phyloP scores from a whole-genome alignment of 2,329 filamentous ascomycete genomes.

The Cercospora sp. region DNA sequence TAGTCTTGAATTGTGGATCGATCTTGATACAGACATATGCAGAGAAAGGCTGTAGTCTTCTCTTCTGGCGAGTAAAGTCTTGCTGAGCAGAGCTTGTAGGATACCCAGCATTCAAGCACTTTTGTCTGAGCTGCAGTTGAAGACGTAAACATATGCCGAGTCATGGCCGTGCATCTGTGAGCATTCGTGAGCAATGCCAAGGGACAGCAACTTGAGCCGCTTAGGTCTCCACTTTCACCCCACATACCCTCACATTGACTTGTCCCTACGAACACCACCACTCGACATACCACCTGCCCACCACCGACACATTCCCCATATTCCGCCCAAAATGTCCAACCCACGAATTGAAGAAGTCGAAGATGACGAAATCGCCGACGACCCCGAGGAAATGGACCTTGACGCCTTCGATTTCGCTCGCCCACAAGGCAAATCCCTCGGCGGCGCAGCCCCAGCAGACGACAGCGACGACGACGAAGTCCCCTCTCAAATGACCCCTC shows the following conservation, averaged over 20 bases:
- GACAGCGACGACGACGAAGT: conserved; percentile 21
- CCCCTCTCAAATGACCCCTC: conserved; percentile 26
- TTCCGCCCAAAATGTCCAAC: conserved; percentile 65
- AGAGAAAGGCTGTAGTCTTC: not conserved
- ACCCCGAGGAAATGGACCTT: conserved; percentile 84
- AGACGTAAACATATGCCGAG: not conserved
- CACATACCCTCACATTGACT: not conserved
- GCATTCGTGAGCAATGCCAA: not conserved
- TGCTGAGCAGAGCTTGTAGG: not conserved
- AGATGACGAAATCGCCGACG: conserved; percentile 65
- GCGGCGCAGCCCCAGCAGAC: conserved; percentile 19
- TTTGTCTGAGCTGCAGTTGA: not conserved
- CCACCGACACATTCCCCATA: not conserved
- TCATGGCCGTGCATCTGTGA: not conserved
- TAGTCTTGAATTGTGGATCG: not conserved
- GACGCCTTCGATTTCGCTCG: conserved; percentile 59
- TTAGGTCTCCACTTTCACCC: not conserved
- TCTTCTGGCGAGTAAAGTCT: not conserved
- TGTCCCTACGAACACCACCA: not conserved
- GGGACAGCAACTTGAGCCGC: not conserved
- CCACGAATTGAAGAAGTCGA: conserved; percentile 90
- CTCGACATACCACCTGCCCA: not conserved
- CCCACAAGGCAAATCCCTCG: conserved; percentile 30
- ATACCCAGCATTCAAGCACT: not conserved
- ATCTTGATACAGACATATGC: conserved; percentile 13